Evolutionary conservation across 2,329 filamentous ascomycete genomes (phyloP), one percentile per base, ranked within the genome.

Genomic region (Fusarium buxicola): DNA sequence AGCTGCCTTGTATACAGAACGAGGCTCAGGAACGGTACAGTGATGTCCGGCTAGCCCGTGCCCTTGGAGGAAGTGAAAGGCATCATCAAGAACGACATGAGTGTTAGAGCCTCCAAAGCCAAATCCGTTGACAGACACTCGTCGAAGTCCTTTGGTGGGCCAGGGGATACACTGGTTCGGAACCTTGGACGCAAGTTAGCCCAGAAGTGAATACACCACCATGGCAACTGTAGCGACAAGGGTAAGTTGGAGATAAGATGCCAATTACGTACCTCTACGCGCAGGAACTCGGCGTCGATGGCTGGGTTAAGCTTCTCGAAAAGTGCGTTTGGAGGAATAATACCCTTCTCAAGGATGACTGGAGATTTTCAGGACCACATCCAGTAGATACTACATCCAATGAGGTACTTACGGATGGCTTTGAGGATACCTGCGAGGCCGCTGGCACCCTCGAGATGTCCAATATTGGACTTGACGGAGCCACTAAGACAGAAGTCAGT

Each of bases 101-200:
- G 74, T 75, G 56, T 82, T 82, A 8, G 79, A 77, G 32, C 75
- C 78, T 8, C 77, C 80, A 24, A 78, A 81, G 0, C 81, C 81
- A 44, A 83, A 84, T 46, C 75, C 78, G 68, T 83, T 83, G 45
- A 84, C 72, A 8, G 58, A 65, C 4, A 59, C 39, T 0, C 64
- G 58, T 0, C 63, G 52, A 1, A 62, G 10, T 0, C 58, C 61
- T 7, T 8, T 1, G 0, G 1, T 3, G 1, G 61, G 61, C 63
- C 61, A 66, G 3, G 35, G 1, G 2, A 49, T 10, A 21, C n/a
- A 44, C 10, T 34, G 5, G 1, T 7, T 36, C 12, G 34, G 40
- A 8, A 57, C 24, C 54, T 54, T 8, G 11, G 13, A 24, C 3
- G 7, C 11, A 38, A 21, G 21, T 21, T 21, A 21, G 21, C 21